Evolutionary conservation across 2,329 filamentous ascomycete genomes (phyloP).

Genomic region (Curvularia lunata): DNA sequence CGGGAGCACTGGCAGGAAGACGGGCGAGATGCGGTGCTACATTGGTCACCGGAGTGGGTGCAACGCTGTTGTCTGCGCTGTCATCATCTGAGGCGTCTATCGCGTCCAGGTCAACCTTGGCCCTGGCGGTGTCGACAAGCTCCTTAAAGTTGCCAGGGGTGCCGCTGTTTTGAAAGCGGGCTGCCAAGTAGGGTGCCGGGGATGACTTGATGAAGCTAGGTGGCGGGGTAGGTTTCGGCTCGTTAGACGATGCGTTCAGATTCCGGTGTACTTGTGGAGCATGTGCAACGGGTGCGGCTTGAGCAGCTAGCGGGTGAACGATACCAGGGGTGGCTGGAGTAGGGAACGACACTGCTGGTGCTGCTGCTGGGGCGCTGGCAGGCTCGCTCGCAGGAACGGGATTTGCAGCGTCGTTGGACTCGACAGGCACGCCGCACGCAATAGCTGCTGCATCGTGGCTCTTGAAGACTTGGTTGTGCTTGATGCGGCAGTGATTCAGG

Average conservation of each 20-base stretch:
- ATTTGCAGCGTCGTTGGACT: conserved; percentile 64
- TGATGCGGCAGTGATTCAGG: conserved; percentile 98
- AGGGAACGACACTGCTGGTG: conserved; percentile 41
- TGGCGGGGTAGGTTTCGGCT: conserved; percentile 19
- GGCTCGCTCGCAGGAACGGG: conserved; percentile 45
- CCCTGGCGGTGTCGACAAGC: conserved; percentile 45
- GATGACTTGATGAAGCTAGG: conserved; percentile 48
- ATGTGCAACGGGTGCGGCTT: conserved; percentile 31
- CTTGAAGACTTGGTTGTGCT: conserved; percentile 90
- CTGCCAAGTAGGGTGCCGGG: conserved; percentile 52
- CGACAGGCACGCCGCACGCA: conserved; percentile 82
- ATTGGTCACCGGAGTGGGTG: conserved; percentile 38
- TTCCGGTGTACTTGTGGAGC: conserved; percentile 45
- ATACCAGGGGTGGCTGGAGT: conserved; percentile 38
- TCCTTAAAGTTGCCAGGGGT: conserved; percentile 50
- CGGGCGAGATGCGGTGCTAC: conserved; percentile 42
- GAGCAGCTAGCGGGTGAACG: conserved; percentile 46
- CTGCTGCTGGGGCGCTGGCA: conserved; percentile 32
- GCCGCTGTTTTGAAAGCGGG: conserved; percentile 49
- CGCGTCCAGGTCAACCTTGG: conserved; percentile 46
- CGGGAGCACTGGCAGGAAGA: conserved; percentile 37
- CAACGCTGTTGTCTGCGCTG: conserved; percentile 34
- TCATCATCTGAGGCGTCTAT: conserved; percentile 49
- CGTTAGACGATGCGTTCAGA: conserved; percentile 30
- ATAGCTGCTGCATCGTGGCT: conserved; percentile 94